A percentile compares a stretch with the other conserved stretches of the same genome.
These are phyloP conservation scores for Sugiyamaella marilandica DNA, from an alignment of 805 yeast genomes.

Conservation along the genomic window DNA sequence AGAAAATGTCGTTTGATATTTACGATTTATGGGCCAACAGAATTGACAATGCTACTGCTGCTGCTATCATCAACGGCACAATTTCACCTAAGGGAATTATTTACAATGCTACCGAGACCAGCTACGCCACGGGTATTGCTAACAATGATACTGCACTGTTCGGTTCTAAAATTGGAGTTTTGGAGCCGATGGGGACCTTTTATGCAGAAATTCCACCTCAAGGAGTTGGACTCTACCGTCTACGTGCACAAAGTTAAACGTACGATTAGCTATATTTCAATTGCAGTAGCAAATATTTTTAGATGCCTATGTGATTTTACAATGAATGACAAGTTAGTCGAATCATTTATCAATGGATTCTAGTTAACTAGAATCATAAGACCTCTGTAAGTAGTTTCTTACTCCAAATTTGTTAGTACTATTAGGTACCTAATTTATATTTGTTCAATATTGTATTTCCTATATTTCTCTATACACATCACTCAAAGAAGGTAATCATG, in stretches of 20 bases:
- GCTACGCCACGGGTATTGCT: constrained; percentile 16
- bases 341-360: no score
- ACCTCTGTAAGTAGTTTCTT: no score
- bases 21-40: constrained; percentile 17
- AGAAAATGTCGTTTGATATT: constrained; percentile 12
- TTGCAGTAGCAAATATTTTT: no score
- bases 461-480: no score
- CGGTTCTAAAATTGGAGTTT: constrained; percentile 12
- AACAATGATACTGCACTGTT: constrained; percentile 11
- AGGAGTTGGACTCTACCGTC: constrained; percentile 14
- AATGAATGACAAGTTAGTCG: no score
- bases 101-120: constrained; percentile 14
- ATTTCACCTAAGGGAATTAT: neutral
- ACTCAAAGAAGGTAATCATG: neutral
- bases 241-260: neutral
- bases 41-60: constrained; percentile 7
- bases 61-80: constrained; percentile 4
- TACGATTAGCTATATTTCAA: no score
- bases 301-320: no score
- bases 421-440: no score
- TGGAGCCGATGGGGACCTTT: constrained; percentile 9
- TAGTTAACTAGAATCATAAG: no score
- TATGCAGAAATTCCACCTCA: constrained; percentile 13
- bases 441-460: no score
- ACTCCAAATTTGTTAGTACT: no score